phyloP scores from a whole-genome alignment of 2,329 filamentous ascomycete species.

The Mycogone perniciosa region DNA sequence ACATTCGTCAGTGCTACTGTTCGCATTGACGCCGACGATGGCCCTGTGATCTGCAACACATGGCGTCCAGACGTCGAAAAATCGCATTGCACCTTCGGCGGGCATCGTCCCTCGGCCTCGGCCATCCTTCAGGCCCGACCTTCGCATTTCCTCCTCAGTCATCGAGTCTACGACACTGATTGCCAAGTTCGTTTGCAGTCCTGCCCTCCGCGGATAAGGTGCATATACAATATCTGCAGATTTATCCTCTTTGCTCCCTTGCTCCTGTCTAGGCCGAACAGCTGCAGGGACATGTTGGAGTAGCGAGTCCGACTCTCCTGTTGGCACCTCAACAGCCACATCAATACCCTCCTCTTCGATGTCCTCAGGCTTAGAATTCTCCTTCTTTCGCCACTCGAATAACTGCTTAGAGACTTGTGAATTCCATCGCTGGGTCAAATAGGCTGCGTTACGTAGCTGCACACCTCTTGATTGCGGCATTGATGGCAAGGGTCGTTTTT shows the following conservation, averaged over 20 bases:
- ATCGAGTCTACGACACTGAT: slow-evolving; percentile 38
- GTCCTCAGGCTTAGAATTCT: slow-evolving; percentile 36
- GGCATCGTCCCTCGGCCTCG: slow-evolving; percentile 36
- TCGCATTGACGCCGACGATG: slow-evolving; percentile 13
- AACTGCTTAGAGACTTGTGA: slow-evolving; percentile 33
- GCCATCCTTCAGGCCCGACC: slow-evolving; percentile 35
- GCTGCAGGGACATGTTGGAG: slow-evolving; percentile 15
- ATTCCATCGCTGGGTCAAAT: slow-evolving; percentile 47
- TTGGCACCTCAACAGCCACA: slow-evolving; percentile 10
- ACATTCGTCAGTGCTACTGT: slow-evolving; percentile 26
- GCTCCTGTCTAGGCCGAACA: slow-evolving; percentile 8
- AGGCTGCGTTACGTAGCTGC: slow-evolving; percentile 48
- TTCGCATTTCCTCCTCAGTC: slow-evolving; percentile 41
- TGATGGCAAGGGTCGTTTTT: slow-evolving; percentile 36
- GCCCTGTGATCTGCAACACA: slow-evolving; percentile 29
- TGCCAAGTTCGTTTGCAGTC: slow-evolving; percentile 36
- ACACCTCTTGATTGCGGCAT: slow-evolving; percentile 42
- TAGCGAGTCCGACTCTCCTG: slow-evolving; percentile 10
- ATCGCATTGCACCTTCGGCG: slow-evolving; percentile 28
- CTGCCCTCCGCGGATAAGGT: slow-evolving; percentile 34
- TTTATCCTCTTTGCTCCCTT: slow-evolving; percentile 7
- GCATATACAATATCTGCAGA: slow-evolving; percentile 23
- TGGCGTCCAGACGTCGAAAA: slow-evolving; percentile 36
- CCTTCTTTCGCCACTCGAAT: slow-evolving; percentile 37
- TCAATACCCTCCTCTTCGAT: slow-evolving; percentile 19